A percentile compares a stretch with the other conserved stretches of the same genome.
phyloP scores from a whole-genome alignment of 805 yeast species.

The Starmerella cellae region DNA sequence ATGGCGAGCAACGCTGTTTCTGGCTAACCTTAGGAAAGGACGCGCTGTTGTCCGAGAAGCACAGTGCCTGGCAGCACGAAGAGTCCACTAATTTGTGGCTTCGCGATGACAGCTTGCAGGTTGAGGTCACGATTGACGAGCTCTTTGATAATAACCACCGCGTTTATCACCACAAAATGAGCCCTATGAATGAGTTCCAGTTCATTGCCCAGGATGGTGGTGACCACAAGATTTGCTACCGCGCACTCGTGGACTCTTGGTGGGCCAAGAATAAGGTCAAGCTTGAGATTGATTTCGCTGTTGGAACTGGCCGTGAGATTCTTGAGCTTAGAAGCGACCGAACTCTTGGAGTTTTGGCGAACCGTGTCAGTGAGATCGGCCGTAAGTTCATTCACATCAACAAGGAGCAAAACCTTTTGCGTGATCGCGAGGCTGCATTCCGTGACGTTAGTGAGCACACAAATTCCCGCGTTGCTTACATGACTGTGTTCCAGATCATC shows the following conservation, averaged over 20 bases:
- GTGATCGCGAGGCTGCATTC: conserved; percentile 57
- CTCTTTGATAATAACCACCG: conserved; percentile 72
- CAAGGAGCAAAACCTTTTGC: conserved; percentile 50
- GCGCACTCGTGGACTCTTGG: conserved; percentile 47
- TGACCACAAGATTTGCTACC: conserved; percentile 72
- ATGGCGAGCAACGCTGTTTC: conserved; percentile 62
- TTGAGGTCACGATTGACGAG: conserved; percentile 64
- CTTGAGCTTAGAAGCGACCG: conserved; percentile 51
- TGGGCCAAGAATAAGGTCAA: conserved; percentile 48
- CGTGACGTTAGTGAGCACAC: conserved; percentile 67
- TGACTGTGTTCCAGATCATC: conserved; percentile 60
- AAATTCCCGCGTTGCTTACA: conserved; percentile 54
- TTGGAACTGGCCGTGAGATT: conserved; percentile 45
- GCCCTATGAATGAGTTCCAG: conserved; percentile 53
- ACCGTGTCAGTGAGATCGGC: conserved; percentile 44
- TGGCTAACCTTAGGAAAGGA: conserved; percentile 65
- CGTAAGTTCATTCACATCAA: conserved; percentile 45
- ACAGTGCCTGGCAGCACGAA: conserved; percentile 53
- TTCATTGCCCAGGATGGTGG: conserved; percentile 76
- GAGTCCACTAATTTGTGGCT: conserved; percentile 38
- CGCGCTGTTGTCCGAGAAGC: conserved; percentile 63
- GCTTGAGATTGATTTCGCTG: conserved; percentile 57
- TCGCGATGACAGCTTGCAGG: conserved; percentile 39
- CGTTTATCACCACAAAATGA: conserved; percentile 54
- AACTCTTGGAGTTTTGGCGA: conserved; percentile 40